Conservation (phyloP, 768 basidiomycete species). For the Paxillus ammoniavirescens region DNA sequence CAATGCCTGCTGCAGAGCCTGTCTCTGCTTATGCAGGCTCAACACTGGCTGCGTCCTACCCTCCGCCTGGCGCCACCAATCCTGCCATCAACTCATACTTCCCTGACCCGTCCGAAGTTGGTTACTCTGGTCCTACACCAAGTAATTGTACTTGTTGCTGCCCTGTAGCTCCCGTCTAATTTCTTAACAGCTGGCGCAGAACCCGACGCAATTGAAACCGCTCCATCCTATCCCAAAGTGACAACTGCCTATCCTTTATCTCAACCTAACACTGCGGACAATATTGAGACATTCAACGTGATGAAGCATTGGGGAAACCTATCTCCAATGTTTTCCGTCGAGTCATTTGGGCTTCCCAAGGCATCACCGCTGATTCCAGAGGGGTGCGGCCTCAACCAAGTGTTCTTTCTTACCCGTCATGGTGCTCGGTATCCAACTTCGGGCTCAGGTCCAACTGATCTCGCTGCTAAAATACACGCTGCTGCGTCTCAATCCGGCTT, state of each 20-base stretch:
- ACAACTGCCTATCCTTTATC: slow-evolving; percentile 42
- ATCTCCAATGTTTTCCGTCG: slow-evolving; percentile 49
- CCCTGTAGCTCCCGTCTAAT: neutral
- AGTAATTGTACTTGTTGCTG: slow-evolving; percentile 32
- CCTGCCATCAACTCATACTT: slow-evolving; percentile 38
- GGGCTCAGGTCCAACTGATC: slow-evolving; percentile 23
- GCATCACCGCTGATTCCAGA: slow-evolving; percentile 45
- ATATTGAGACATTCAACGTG: slow-evolving; percentile 42
- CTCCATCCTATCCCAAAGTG: slow-evolving; percentile 38
- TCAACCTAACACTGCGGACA: slow-evolving; percentile 35
- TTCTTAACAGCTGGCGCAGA: slow-evolving; percentile 40
- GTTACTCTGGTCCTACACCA: slow-evolving; percentile 48
- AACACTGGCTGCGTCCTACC: slow-evolving; percentile 40
- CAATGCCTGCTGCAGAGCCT: neutral
- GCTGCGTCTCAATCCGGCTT: slow-evolving; percentile 26
- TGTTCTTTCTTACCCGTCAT: slow-evolving; percentile 41
- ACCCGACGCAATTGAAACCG: slow-evolving; percentile 40
- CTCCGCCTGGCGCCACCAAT: slow-evolving; percentile 38
- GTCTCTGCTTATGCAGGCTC: slow-evolving; percentile 45
- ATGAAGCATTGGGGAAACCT: slow-evolving; percentile 48
- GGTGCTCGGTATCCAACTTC: slow-evolving; percentile 44
- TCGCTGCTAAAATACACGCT: slow-evolving; percentile 28
- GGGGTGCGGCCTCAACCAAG: slow-evolving; percentile 45
- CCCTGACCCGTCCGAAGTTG: slow-evolving; percentile 41
- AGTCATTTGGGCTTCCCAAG: slow-evolving; percentile 48